Evolutionary conservation across 306 rosid genomes (phyloP), one percentile per base, ranked within the genome.

Genomic region (Vigna hirtella): DNA sequence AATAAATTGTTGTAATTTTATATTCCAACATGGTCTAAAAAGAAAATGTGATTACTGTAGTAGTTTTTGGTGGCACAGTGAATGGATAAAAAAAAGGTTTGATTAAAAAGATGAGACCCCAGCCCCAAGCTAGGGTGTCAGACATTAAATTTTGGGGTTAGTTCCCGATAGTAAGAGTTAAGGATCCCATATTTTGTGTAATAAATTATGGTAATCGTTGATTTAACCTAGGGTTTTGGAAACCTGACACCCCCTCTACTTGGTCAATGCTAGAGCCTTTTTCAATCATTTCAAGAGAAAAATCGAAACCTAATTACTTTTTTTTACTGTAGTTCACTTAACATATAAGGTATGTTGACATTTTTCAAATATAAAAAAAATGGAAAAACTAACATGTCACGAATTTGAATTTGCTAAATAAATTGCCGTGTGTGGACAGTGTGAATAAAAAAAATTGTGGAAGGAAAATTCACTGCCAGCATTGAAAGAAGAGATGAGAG

Each of bases 141-240:
- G 78, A 79, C 66, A 76, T 83, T 86, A 72, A 82, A 79, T 79
- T 66, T 66, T 17, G 70, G 78, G 81, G 71, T 74, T 73, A 62
- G 68, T 77, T 85, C 85, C 81, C 81, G 40, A 70, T 77, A 76
- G 51, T 15, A 79, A 48, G 82, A 71, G 87, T 57, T 76, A 82
- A 62, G 66, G 68, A 82, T 74, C 84, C 77, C 56, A 76, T 50
- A 68, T 57, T 49, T 76, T 77, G 67, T 52, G 51, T 47, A 76
- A 40, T 86, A 52, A 52, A 62, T 62, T 36, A 42, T 68, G 70
- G 77, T 53, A 47, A 57, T 85, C 42, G 55, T 70, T 68, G 75
- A 79, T 73, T 83, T 85, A 72, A 56, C 85, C 85, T 88, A 73
- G 92, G 89, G 90, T 88, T 90, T 81, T 73, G 87, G 43, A 77